These are phyloP conservation scores for Trichoderma koningiopsis DNA, from an alignment of 2,329 filamentous ascomycete species.

Conservation along the genomic window DNA sequence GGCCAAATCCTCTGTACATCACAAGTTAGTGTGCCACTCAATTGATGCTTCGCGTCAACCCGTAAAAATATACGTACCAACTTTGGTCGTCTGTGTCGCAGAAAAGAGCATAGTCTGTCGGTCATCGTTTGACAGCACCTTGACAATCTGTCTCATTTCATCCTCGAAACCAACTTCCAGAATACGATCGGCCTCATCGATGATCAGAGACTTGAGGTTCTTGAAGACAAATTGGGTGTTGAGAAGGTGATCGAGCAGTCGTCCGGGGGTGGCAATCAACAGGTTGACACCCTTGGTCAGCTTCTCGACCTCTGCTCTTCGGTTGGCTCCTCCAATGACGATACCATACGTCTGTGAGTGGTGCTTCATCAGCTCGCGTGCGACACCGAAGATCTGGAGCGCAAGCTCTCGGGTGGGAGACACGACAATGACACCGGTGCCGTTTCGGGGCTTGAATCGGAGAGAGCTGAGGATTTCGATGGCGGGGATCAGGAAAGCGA, in stretches of 20 bases:
- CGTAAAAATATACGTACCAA: conserved; percentile 44
- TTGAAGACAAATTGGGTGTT: conserved; percentile 88
- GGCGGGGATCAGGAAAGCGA: conserved; percentile 91
- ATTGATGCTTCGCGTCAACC: not conserved
- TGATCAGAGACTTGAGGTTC: conserved; percentile 88
- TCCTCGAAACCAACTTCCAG: conserved; percentile 98
- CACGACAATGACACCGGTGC: conserved; percentile 87
- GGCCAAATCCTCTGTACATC: conserved; percentile 74
- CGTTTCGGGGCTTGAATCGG: conserved; percentile 92
- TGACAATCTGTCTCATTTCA: conserved; percentile 95
- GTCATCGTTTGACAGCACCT: conserved; percentile 84
- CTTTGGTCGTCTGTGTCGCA: conserved; percentile 96
- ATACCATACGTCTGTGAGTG: conserved; percentile 96
- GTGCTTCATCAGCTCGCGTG: conserved; percentile 86
- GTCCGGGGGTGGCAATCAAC: conserved; percentile 88
- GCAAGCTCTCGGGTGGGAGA: conserved; percentile 72
- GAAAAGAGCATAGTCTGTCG: conserved; percentile 98
- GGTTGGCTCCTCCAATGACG: conserved; percentile 92
- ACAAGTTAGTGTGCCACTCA: not conserved
- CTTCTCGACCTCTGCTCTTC: conserved; percentile 90
- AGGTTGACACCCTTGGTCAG: conserved; percentile 92
- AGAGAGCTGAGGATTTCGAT: conserved; percentile 90
- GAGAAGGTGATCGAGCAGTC: conserved; percentile 89
- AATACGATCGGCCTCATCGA: conserved; percentile 96
- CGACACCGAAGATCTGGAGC: conserved; percentile 87